phyloP scores from a whole-genome alignment of 306 rosid species.

The Vigna radiata region DNA sequence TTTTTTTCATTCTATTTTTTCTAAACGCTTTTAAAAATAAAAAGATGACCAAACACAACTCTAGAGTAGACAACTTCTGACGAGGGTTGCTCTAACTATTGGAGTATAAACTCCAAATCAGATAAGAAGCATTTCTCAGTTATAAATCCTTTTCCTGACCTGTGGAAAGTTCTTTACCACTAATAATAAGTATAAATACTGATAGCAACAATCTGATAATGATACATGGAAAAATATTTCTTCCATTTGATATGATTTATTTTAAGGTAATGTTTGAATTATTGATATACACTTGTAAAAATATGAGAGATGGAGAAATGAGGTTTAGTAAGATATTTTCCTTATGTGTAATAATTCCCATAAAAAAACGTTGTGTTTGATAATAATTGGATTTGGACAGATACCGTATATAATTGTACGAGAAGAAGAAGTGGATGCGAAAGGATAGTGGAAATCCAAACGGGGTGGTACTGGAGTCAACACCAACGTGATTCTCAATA shows the following conservation, averaged over 20 bases:
- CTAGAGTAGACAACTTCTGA: no score
- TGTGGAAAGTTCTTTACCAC: background rate
- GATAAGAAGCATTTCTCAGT: no score
- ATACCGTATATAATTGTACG: constrained; percentile 34
- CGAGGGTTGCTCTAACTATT: no score
- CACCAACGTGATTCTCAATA: background rate
- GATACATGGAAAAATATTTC: background rate
- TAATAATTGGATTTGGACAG: background rate
- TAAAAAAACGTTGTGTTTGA: background rate
- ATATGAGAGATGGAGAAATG: no score
- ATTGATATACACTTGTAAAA: background rate
- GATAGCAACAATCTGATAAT: background rate
- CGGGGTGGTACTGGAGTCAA: background rate
- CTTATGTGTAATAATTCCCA: background rate
- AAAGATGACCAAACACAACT: no score
- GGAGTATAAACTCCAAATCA: no score
- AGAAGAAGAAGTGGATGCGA: constrained; percentile 8
- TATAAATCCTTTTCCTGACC: no score
- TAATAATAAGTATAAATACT: background rate
- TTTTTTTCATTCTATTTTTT: no score
- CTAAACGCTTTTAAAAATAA: no score
- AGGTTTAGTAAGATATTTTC: no score
- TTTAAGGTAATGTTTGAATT: background rate
- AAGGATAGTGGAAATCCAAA: constrained; percentile 20
- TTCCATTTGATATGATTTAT: background rate